Conservation (phyloP, 148 eudicot species). For the Fagopyrum tataricum region DNA sequence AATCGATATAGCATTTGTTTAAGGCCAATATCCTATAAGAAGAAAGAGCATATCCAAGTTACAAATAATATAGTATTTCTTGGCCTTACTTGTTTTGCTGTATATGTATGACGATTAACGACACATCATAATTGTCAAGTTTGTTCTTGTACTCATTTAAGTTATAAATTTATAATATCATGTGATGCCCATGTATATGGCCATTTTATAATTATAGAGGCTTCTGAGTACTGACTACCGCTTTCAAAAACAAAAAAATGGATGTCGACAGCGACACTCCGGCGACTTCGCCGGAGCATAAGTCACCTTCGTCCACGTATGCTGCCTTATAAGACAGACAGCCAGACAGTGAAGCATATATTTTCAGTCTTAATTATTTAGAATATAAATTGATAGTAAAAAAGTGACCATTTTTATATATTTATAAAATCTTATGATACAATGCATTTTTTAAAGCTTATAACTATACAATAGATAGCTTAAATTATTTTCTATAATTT, state of each 20-base stretch:
- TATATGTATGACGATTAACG: not conserved
- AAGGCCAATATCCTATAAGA: constrained; percentile 7
- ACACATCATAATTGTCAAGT: not conserved
- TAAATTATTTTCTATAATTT: too few relatives aligned
- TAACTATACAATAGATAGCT: too few relatives aligned
- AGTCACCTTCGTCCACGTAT: not conserved
- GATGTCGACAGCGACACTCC: not conserved
- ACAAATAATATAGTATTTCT: not conserved
- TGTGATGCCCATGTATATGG: not conserved
- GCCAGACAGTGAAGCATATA: not conserved
- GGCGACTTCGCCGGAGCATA: not conserved
- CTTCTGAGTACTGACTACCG: too few relatives aligned
- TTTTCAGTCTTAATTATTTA: too few relatives aligned
- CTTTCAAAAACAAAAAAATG: not conserved
- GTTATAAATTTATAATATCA: not conserved
- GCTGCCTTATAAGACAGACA: not conserved
- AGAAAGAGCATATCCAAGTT: constrained; percentile 1
- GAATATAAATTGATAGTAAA: too few relatives aligned
- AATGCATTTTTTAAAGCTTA: too few relatives aligned
- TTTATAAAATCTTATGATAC: too few relatives aligned
- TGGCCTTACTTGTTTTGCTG: not conserved
- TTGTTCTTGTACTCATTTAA: not conserved
- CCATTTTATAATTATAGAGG: too few relatives aligned
- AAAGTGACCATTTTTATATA: too few relatives aligned
- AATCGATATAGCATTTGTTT: constrained; percentile 1